Conservation (phyloP, 2,329 filamentous ascomycete species). For the Ceratocystis huliohia region DNA sequence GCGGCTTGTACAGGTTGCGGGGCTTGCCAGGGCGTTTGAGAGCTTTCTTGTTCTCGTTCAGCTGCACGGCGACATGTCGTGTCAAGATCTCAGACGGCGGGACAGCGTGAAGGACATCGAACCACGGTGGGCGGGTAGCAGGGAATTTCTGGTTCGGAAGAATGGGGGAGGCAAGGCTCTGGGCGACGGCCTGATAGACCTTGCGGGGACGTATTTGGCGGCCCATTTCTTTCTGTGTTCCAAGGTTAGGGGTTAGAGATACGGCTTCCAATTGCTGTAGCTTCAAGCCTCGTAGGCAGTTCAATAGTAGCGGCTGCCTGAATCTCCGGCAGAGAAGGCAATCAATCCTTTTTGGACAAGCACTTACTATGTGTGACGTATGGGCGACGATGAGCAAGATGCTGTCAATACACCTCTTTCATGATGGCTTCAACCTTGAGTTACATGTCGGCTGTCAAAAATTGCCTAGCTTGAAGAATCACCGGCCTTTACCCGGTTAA, state of each 20-base stretch:
- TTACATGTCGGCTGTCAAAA: not conserved
- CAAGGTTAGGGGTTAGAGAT: not conserved
- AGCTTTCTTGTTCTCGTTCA: constrained; percentile 16
- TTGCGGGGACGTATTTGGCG: constrained; percentile 36
- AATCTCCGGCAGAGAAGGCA: no score
- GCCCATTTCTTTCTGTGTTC: constrained; percentile 29
- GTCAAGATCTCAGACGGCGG: constrained; percentile 48
- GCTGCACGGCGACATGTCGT: constrained; percentile 36
- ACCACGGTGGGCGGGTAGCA: constrained; percentile 36
- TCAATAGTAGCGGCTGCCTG: not conserved
- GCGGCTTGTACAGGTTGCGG: constrained; percentile 68
- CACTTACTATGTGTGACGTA: not conserved
- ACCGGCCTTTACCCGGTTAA: constrained; percentile 5
- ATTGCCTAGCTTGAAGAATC: constrained; percentile 1
- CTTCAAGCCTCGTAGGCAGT: not conserved
- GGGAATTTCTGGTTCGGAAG: constrained; percentile 26
- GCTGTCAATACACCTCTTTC: not conserved
- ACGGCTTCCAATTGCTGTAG: not conserved
- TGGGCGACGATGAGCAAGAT: constrained; percentile 1
- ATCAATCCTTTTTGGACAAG: not conserved
- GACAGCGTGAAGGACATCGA: constrained; percentile 37
- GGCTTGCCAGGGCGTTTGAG: constrained; percentile 40
- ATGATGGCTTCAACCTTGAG: not conserved
- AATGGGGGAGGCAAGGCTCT: constrained; percentile 33
- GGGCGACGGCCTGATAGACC: constrained; percentile 36